Evolutionary conservation across 768 basidiomycete species (phyloP).

Genomic region (Clitopilus hobsonii): DNA sequence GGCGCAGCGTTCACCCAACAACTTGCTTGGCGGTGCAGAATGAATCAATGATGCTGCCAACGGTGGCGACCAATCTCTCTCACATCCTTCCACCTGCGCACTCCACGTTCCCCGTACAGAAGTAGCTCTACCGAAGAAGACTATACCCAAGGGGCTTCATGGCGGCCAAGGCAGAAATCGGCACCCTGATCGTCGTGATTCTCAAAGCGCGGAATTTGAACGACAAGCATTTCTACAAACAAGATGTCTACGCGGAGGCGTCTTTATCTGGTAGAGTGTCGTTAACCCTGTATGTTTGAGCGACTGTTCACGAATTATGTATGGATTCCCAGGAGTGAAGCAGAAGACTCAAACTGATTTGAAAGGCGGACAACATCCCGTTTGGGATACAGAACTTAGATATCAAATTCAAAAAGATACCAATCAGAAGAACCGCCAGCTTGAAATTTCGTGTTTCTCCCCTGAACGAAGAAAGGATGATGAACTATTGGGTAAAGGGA

Average conservation of each 20-base stretch:
- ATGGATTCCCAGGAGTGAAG: constrained; percentile 37
- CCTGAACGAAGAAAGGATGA: constrained; percentile 73
- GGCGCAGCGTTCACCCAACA: neutral
- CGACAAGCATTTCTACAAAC: constrained; percentile 88
- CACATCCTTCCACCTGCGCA: constrained; percentile 2
- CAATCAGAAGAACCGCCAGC: constrained; percentile 48
- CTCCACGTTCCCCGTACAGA: neutral
- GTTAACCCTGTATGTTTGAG: neutral
- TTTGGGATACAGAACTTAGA: constrained; percentile 88
- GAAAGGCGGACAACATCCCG: constrained; percentile 90
- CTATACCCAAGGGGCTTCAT: constrained; percentile 10
- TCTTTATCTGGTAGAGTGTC: constrained; percentile 25
- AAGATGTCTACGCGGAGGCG: constrained; percentile 79
- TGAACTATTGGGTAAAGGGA: constrained; percentile 63
- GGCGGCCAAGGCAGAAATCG: constrained; percentile 49
- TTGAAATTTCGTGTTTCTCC: constrained; percentile 77
- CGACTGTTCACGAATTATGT: neutral
- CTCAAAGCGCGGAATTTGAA: constrained; percentile 81
- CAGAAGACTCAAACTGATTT: constrained; percentile 71
- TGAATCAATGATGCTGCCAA: neutral
- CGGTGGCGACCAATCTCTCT: neutral
- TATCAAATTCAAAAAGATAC: constrained; percentile 64
- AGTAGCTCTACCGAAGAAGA: neutral
- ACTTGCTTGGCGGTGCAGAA: neutral
- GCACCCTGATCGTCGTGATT: constrained; percentile 81